These are phyloP conservation scores for Paraphoma chrysanthemicola DNA, from an alignment of 2,329 filamentous ascomycete genomes.

Conservation along the genomic window DNA sequence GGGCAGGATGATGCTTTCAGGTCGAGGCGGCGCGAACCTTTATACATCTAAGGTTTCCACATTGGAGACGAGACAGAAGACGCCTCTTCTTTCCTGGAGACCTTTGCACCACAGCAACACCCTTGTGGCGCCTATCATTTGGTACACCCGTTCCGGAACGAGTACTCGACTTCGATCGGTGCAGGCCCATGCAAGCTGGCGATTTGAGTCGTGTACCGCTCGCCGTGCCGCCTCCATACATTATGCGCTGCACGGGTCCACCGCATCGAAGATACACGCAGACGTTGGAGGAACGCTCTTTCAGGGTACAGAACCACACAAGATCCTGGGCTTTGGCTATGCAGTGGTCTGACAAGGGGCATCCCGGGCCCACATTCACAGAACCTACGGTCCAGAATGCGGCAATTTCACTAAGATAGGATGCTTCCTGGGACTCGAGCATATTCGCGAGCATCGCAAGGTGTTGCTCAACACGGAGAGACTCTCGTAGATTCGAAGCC, in stretches of 20 bases:
- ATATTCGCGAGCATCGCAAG: no score
- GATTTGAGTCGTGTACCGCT: conserved; percentile 5
- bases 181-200: no score
- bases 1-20: background rate
- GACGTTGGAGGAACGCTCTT: background rate
- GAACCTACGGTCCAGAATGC: no score
- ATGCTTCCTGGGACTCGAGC: no score
- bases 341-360: background rate
- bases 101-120: conserved; percentile 10
- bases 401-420: no score
- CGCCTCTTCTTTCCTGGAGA: background rate
- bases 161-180: conserved; percentile 17
- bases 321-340: no score
- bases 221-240: background rate
- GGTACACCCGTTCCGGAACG: conserved; percentile 16
- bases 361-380: background rate
- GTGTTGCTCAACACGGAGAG: no score
- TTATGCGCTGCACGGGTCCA: background rate
- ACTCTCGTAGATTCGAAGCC: no score
- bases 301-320: background rate
- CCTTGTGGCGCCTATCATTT: conserved; percentile 23
- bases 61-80: background rate
- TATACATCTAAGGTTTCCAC: background rate
- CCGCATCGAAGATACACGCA: background rate
- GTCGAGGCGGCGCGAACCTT: background rate